Evolutionary conservation across 2,329 filamentous ascomycete genomes (phyloP).

Genomic region (Exophiala sideris): DNA sequence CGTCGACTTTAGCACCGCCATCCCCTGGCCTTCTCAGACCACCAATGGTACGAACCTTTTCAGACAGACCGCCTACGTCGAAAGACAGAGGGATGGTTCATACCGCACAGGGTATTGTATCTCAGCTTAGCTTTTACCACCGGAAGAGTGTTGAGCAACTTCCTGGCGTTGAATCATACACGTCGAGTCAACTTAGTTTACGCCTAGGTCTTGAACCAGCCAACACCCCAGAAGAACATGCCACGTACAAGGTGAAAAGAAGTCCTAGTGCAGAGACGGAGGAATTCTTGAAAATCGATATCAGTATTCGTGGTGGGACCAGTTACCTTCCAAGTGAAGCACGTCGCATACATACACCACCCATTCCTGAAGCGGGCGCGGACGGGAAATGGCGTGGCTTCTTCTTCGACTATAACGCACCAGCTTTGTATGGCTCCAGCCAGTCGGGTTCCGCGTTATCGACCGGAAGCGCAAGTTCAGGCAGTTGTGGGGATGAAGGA

Average conservation of each 20-base stretch:
- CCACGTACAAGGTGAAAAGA: conserved; percentile 28
- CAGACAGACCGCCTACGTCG: conserved; percentile 7
- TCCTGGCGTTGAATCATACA: conserved; percentile 17
- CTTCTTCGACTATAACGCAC: conserved; percentile 29
- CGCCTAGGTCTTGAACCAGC: conserved; percentile 22
- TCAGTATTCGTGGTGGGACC: conserved; percentile 27
- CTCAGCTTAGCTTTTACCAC: not conserved
- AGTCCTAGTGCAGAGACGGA: conserved; percentile 28
- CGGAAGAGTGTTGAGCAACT: conserved; percentile 5
- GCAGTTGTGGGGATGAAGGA: not conserved
- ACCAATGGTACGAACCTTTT: conserved; percentile 8
- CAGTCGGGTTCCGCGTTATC: not conserved
- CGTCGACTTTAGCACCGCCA: not conserved
- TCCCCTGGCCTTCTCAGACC: conserved; percentile 9
- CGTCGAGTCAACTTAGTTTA: conserved; percentile 23
- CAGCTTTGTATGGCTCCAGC: conserved; percentile 1
- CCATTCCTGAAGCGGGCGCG: conserved; percentile 22
- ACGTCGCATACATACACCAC: conserved; percentile 29
- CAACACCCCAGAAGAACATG: conserved; percentile 26
- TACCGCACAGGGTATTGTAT: conserved; percentile 8
- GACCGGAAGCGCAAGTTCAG: not conserved
- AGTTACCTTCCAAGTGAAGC: conserved; percentile 30
- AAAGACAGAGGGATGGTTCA: not conserved
- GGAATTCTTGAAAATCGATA: conserved; percentile 29
- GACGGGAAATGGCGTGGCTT: conserved; percentile 23